Evolutionary conservation across 2,329 filamentous ascomycete genomes (phyloP).

Genomic region (Fusarium cyanostomum): DNA sequence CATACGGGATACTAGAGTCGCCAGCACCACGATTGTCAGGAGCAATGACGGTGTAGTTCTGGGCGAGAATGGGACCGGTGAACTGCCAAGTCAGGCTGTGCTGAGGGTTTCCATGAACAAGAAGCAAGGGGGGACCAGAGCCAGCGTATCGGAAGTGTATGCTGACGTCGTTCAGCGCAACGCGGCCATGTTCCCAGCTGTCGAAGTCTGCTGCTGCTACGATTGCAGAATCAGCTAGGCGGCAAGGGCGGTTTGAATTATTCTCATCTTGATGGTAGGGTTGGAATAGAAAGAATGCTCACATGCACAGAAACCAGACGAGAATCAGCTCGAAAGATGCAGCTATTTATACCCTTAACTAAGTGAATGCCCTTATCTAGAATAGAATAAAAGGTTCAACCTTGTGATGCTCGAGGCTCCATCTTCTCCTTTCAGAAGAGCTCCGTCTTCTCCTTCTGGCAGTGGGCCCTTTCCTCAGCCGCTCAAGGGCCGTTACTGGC

Average conservation of each 20-base stretch:
- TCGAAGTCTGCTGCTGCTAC: constrained; percentile 47
- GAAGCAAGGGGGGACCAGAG: constrained; percentile 51
- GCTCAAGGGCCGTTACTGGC: too few species aligned
- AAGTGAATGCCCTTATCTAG: too few species aligned
- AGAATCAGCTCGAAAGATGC: fast-evolving
- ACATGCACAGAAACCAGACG: fast-evolving
- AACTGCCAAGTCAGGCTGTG: constrained; percentile 52
- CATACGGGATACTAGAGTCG: constrained; percentile 51
- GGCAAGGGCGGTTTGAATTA: background rate
- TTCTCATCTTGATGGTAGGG: background rate
- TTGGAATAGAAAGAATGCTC: fast-evolving
- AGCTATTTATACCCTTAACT: background rate
- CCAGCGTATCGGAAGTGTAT: constrained; percentile 56
- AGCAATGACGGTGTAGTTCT: constrained; percentile 56
- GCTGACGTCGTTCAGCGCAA: constrained; percentile 51
- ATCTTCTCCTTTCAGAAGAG: too few species aligned
- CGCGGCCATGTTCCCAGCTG: constrained; percentile 49
- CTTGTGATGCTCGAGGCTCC: too few species aligned
- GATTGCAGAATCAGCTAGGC: constrained; percentile 2
- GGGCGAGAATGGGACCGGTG: constrained; percentile 52
- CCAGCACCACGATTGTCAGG: constrained; percentile 54
- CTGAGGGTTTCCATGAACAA: constrained; percentile 55
- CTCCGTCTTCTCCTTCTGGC: too few species aligned
- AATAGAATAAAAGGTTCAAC: too few species aligned
- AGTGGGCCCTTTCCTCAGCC: too few species aligned